Base-by-base conservation (phyloP, 106 monocot genomes). In the Chionographis japonica region DNA sequence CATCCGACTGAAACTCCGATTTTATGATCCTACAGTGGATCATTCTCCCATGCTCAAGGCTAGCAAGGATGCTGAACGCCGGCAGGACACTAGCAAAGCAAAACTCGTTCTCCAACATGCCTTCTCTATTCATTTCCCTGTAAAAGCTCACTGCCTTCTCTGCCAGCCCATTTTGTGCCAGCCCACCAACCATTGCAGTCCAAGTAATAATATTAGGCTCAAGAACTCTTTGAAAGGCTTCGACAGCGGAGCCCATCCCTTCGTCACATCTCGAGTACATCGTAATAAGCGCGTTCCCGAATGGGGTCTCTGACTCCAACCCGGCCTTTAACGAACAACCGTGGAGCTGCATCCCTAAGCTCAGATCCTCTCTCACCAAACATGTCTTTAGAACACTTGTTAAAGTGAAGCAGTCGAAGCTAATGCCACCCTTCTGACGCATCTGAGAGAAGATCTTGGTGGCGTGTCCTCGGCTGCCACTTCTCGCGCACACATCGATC, bases 361-460 rank as follows among this genome's bases (percentile, higher is more conserved):
- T 4, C 58, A 88, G 66, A 71, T 88, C 82, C 7, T 8, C 52
- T 16, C 57, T 67, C 40, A 60, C 67, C 13, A 37, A 62, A 17
- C 88, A 88, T 7, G 88, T 88, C 77, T 92, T 92, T 54, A 92
- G 51, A 6, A 92, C 80, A 58, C 85, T 92, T 1, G 92, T 88
- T 56, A 92, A 72, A 0, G 85, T 65, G 56, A 92, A 92, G 17
- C 72, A 72, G 54, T 92, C 84, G 18, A 88, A 75, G 13, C 72
- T 52, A 0, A 40, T 37, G 16, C 62, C 63, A 52, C 53, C 50
- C 27, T 73, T 60, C 39, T 55, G 57, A 18, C 78, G 59, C 88
- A 88, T 88, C 57, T 68, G 72, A 43, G 36, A 57, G 59, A 92
- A 88, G 4, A 92, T 17, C 15, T 54, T 40, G 6, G 80, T 65